These are phyloP conservation scores for Triglochin maritima DNA, from an alignment of 106 monocot species.

Conservation along the genomic window DNA sequence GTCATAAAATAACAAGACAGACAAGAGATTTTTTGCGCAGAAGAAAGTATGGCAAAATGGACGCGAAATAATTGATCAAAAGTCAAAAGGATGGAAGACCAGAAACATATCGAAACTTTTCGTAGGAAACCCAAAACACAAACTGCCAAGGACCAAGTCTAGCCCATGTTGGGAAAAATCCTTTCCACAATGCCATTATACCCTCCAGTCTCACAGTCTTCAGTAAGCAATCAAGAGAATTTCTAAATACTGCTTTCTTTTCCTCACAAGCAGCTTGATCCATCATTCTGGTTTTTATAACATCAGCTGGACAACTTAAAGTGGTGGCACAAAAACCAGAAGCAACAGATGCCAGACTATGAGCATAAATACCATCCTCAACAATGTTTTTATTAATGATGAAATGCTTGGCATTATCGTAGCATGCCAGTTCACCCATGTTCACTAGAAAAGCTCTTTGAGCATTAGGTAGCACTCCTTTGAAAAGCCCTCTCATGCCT, in stretches of 20 bases:
- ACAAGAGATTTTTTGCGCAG: too few species aligned
- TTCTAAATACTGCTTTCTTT: conserved; percentile 19
- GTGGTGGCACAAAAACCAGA: conserved; percentile 59
- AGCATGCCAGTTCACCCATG: conserved; percentile 91
- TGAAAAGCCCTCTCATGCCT: conserved; percentile 68
- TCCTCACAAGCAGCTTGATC: conserved; percentile 32
- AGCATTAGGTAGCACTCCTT: conserved; percentile 63
- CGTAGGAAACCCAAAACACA: too few species aligned
- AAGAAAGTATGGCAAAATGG: too few species aligned
- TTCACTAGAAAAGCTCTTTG: conserved; percentile 92
- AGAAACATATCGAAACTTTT: too few species aligned
- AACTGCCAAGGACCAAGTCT: conserved; percentile 2
- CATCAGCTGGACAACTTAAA: conserved; percentile 89
- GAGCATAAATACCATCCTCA: conserved; percentile 52
- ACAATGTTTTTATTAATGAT: conserved; percentile 43
- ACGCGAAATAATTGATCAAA: too few species aligned
- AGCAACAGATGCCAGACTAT: conserved; percentile 56
- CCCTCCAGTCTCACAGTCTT: conserved; percentile 69
- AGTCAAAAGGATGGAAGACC: too few species aligned
- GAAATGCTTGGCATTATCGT: conserved; percentile 74
- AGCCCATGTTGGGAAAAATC: conserved; percentile 91
- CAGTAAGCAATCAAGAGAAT: conserved; percentile 66
- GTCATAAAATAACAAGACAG: too few species aligned
- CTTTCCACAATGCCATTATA: conserved; percentile 49
- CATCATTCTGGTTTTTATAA: conserved; percentile 89